A percentile compares a stretch with the other conserved stretches of the same genome.
These are phyloP conservation scores for Sphagnum fallax DNA, from an alignment of 228 moss, liverwort and hornwort genomes.

Conservation along the genomic window DNA sequence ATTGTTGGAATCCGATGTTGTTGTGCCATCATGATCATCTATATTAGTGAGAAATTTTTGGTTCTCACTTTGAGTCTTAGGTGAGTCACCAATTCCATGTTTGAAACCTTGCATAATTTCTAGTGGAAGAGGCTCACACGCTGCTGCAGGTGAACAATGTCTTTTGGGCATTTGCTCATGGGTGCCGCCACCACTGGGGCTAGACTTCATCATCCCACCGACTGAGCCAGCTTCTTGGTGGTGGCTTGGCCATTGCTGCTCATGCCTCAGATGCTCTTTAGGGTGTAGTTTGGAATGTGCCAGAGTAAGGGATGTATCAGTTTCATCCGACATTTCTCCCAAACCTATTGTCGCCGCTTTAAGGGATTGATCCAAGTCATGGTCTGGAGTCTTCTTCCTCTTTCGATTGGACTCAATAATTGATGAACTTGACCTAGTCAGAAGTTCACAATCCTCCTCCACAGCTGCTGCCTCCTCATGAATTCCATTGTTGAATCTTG, in stretches of 20 bases:
- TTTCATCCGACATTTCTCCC: conserved; percentile 14
- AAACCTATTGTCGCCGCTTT: conserved; percentile 12
- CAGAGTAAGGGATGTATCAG: conserved; percentile 33
- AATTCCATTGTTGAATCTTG: no score
- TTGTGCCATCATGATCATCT: background rate
- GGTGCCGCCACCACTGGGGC: conserved; percentile 9
- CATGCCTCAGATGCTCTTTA: background rate
- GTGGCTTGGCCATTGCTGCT: conserved; percentile 21
- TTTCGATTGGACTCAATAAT: conserved; percentile 18
- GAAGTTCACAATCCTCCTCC: no score
- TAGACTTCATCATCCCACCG: conserved; percentile 8
- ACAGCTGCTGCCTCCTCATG: no score
- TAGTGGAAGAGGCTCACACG: no score
- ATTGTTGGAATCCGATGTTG: conserved; percentile 2
- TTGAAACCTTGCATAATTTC: no score
- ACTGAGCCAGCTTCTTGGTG: conserved; percentile 20
- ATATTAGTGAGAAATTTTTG: no score
- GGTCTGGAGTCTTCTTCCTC: no score
- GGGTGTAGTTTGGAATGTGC: conserved; percentile 13
- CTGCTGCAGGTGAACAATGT: conserved; percentile 54
- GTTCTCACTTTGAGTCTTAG: no score
- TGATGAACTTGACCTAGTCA: conserved; percentile 36
- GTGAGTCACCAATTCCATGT: no score
- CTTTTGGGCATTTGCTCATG: conserved; percentile 43
- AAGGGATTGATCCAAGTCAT: no score